Conservation (phyloP, 345 rosid genomes). For the Balakata baccata region DNA sequence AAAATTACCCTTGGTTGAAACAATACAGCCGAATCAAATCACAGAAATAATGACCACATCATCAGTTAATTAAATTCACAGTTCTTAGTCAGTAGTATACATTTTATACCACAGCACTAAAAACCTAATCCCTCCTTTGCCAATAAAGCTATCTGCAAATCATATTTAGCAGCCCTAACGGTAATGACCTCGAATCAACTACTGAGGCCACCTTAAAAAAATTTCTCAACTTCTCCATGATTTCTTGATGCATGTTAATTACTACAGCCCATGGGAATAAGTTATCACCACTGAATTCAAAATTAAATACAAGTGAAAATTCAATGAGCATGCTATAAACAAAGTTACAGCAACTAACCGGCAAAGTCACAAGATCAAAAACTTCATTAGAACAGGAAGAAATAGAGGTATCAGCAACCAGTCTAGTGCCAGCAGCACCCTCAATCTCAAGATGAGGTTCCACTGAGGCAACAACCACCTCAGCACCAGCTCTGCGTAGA, state of each 20-base stretch:
- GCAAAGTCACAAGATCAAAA: conserved; percentile 85
- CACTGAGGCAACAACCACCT: conserved; percentile 80
- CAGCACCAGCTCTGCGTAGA: conserved; percentile 87
- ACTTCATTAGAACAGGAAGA: conserved; percentile 53
- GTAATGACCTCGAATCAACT: neutral
- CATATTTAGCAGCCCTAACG: neutral
- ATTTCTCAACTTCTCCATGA: neutral
- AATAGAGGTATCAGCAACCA: conserved; percentile 76
- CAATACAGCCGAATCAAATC: neutral
- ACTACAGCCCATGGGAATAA: neutral
- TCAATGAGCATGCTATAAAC: conserved; percentile 3
- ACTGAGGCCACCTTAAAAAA: neutral
- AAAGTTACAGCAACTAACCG: conserved; percentile 48
- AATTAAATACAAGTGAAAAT: neutral
- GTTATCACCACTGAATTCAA: neutral
- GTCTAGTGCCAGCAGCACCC: conserved; percentile 63
- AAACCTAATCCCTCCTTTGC: neutral
- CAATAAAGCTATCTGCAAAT: neutral
- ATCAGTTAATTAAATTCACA: neutral
- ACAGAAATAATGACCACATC: neutral
- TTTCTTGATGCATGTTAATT: neutral
- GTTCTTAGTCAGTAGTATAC: neutral
- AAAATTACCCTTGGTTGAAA: conserved; percentile 3
- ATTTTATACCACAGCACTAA: neutral
- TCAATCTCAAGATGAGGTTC: conserved; percentile 79